Percentiles rank a stretch among this genome's conserved stretches.
These are phyloP conservation scores for Pseudozyma sp. DNA, from an alignment of 1,284 basidiomycete species.

Conservation along the genomic window DNA sequence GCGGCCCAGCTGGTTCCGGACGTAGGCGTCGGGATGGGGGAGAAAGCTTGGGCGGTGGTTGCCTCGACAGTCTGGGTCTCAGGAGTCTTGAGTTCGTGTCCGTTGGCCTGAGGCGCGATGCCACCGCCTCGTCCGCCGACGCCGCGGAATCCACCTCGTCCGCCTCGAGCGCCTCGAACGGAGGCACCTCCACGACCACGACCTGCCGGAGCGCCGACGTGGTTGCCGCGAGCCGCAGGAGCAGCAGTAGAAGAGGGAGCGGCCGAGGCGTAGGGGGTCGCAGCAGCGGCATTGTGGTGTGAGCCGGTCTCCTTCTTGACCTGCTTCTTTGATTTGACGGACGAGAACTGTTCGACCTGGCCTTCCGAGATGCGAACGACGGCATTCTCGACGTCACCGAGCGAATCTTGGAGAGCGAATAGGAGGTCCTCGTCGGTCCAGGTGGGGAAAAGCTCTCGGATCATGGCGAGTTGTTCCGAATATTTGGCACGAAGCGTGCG, in stretches of 20 bases:
- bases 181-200: slow-evolving; percentile 55
- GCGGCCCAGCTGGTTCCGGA: slow-evolving; percentile 59
- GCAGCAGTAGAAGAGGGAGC: slow-evolving; percentile 25
- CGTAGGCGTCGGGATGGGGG: slow-evolving; percentile 48
- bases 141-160: slow-evolving; percentile 57
- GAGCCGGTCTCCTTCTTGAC: slow-evolving; percentile 58
- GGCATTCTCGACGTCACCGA: slow-evolving; percentile 80
- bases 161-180: slow-evolving; percentile 58
- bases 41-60: slow-evolving; percentile 45
- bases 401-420: slow-evolving; percentile 78
- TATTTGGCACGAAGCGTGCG: slow-evolving; percentile 63
- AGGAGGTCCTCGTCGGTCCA: slow-evolving; percentile 85
- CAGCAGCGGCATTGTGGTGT: slow-evolving; percentile 15
- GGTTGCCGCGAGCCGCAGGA: slow-evolving; percentile 40
- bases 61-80: slow-evolving; percentile 36
- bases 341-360: slow-evolving; percentile 83
- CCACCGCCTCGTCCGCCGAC: slow-evolving; percentile 55
- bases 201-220: slow-evolving; percentile 40
- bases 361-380: slow-evolving; percentile 84
- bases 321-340: slow-evolving; percentile 84
- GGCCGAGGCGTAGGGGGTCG: slow-evolving; percentile 20
- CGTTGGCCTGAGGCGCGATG: slow-evolving; percentile 55
- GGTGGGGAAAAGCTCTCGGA: slow-evolving; percentile 81
- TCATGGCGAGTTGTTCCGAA: slow-evolving; percentile 72
- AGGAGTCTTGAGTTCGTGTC: slow-evolving; percentile 48